Evolutionary conservation across 176 grass and related monocot species (phyloP), one percentile per base, ranked within the genome.

Genomic region (Carex pumila): DNA sequence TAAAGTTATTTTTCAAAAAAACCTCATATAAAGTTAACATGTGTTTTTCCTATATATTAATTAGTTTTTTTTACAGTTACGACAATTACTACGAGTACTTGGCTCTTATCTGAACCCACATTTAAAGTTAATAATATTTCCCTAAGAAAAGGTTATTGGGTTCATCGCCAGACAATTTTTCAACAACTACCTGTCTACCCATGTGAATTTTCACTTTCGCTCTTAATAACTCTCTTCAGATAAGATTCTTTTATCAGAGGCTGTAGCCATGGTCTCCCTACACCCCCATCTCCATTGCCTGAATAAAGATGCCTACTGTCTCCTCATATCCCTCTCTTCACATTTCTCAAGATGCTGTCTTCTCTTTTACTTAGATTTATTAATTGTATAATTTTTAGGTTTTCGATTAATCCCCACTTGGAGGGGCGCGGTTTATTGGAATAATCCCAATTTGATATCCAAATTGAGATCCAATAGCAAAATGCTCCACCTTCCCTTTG

Each of bases 201-300:
- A 83, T 53, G 61, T 83, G 81, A 68, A 52, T 45, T 56, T 83
- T 47, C 81, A 64, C 62, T 68, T 83, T 49, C 55, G 25, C 45
- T 66, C 81, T 53, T 32, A 66, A 64, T 31, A 47, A 74, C 82
- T 53, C 53, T 81, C 86, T 88, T 84, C 81, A 90, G 83, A 89
- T 80, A 85, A 89, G 87, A 91, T 97, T 93, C 91, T 85, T 89
- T 71, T 84, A 74, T 89, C 86, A 78, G 84, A 85, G 83, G 57
- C 74, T 94, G 91, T 97, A 87, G 79, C 85, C 89, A 84, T 90
- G 91, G 89, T 97, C 94, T 90, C 94, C 89, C 94, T 90, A 90
- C 91, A 86, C 14, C 31, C 86, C 88, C 80, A 82, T 71, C 90
- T 86, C 81, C 89, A 85, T 87, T 87, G 88, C 85, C 75, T 87